Conservation (phyloP, 805 yeast genomes). For the Hanseniaspora singularis region DNA sequence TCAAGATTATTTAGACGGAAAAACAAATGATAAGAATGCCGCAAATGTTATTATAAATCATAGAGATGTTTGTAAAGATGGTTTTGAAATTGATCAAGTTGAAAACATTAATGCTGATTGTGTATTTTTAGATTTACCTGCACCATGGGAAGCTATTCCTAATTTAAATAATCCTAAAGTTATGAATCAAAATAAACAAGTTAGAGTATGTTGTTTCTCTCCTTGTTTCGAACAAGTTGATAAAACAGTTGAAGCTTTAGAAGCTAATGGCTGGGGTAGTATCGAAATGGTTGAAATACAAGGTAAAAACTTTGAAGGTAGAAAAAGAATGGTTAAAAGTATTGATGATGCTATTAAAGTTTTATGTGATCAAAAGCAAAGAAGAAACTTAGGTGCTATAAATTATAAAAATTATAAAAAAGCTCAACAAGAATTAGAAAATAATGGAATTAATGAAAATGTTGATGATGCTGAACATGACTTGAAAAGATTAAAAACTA, state of each 20-base stretch:
- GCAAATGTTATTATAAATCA: constrained; percentile 60
- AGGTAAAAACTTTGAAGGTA: constrained; percentile 76
- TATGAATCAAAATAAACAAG: constrained; percentile 40
- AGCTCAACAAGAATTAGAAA: constrained; percentile 23
- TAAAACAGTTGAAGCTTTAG: constrained; percentile 65
- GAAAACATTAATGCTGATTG: constrained; percentile 44
- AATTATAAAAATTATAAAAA: constrained; percentile 34
- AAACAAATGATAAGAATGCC: constrained; percentile 17
- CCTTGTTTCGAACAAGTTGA: constrained; percentile 97
- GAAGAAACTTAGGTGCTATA: constrained; percentile 57
- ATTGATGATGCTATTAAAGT: constrained; percentile 71
- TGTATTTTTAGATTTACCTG: constrained; percentile 82
- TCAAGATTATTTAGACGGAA: constrained; percentile 17
- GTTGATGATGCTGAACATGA: constrained; percentile 17
- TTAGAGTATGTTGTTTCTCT: constrained; percentile 83
- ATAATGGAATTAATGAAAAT: constrained; percentile 19
- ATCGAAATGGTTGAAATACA: constrained; percentile 89
- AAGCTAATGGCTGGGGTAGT: constrained; percentile 65
- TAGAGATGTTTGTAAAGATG: constrained; percentile 83
- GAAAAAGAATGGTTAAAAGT: constrained; percentile 74
- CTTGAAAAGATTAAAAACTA: constrained; percentile 17
- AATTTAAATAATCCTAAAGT: constrained; percentile 43
- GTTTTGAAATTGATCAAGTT: constrained; percentile 44
- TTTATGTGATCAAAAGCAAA: constrained; percentile 61
- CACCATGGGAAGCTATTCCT: constrained; percentile 94